Base-by-base conservation (phyloP, 2,329 filamentous ascomycete genomes). In the Aspergillus texensis region DNA sequence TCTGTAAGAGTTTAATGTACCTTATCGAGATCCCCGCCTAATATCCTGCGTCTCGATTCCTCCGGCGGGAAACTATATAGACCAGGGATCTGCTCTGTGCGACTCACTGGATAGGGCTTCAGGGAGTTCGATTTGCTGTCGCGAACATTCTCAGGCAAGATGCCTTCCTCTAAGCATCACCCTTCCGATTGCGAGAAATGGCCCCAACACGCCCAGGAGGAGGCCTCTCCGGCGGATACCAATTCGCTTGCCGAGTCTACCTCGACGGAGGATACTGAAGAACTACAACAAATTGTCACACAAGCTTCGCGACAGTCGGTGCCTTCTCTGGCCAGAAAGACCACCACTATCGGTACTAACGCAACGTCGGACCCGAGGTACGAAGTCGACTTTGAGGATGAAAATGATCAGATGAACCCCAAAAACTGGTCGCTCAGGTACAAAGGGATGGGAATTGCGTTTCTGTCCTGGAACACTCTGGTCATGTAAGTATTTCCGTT, bases 371-470 rank as follows among this genome's bases (percentile, higher is more conserved):
- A 86, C 67, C 85, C 83, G 32, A 86, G 88, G 32, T 94, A 88
- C 71, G 92, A 95, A 77, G 84, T 94, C 60, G 88, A 90, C 71
- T 93, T 92, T 74, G 85, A 86, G 19, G 85, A 86, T 1, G 76
- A 77, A n/a, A 79, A 85, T 63, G 89, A 91, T 70, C 80, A 81
- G 2, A 82, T 84, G 14, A 89, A 93, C 70, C 90, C 91, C 0
- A 82, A 84, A 62, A 89, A 90, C 72, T 94, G 91, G 90, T 77
- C 86, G 0, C 71, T 89, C 36, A 83, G 79, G 67, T 86, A 85
- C 71, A 89, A 88, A 68, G 75, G 81, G 58, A 73, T 86, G 68
- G 80, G 85, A 12, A 81, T 89, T 59, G 76, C 79, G 46, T 81
- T 84, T 59, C 83, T 88, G 72, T 85, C 84, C 50, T 87, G 84